A percentile compares a stretch with the other conserved stretches of the same genome.
These are phyloP conservation scores for Pseudopithomyces maydicus DNA, from an alignment of 2,329 filamentous ascomycete species.

Conservation along the genomic window DNA sequence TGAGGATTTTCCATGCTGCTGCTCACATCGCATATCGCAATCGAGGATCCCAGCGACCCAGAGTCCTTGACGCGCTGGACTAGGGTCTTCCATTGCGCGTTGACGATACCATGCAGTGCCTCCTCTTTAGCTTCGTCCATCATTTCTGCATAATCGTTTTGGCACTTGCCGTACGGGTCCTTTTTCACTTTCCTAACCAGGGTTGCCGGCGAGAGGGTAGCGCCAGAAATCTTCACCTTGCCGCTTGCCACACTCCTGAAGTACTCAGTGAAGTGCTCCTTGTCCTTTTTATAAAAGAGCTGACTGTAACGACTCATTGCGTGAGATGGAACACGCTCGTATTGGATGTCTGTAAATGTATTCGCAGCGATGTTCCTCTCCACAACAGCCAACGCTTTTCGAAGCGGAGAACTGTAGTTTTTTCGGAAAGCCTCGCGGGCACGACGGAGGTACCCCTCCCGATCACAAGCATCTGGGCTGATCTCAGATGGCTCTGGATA, in stretches of 20 bases:
- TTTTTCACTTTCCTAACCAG: constrained; percentile 46
- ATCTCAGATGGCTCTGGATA: constrained; percentile 46
- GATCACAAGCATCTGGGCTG: constrained; percentile 42
- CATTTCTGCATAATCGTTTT: constrained; percentile 2
- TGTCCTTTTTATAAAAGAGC: constrained; percentile 59
- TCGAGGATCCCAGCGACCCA: constrained; percentile 58
- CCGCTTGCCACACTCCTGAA: constrained; percentile 56
- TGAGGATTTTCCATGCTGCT: constrained; percentile 54
- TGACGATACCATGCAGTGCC: constrained; percentile 46
- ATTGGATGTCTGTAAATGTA: constrained; percentile 58
- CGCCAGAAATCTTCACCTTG: constrained; percentile 59
- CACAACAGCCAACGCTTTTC: constrained; percentile 59
- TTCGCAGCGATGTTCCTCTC: constrained; percentile 58
- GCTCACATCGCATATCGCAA: constrained; percentile 64
- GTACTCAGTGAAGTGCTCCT: constrained; percentile 56
- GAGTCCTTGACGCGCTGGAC: constrained; percentile 63
- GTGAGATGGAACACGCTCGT: constrained; percentile 61
- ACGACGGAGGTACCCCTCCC: constrained; percentile 59
- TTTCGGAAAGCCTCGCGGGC: constrained; percentile 60
- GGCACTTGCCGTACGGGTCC: neutral
- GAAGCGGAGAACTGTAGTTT: constrained; percentile 57
- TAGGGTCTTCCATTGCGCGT: constrained; percentile 62
- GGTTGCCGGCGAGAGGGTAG: constrained; percentile 59
- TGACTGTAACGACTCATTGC: constrained; percentile 61
- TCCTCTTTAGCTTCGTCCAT: constrained; percentile 16